Base-by-base conservation (phyloP, 192 early-diverging fungal species). In the Backusella macrospora region DNA sequence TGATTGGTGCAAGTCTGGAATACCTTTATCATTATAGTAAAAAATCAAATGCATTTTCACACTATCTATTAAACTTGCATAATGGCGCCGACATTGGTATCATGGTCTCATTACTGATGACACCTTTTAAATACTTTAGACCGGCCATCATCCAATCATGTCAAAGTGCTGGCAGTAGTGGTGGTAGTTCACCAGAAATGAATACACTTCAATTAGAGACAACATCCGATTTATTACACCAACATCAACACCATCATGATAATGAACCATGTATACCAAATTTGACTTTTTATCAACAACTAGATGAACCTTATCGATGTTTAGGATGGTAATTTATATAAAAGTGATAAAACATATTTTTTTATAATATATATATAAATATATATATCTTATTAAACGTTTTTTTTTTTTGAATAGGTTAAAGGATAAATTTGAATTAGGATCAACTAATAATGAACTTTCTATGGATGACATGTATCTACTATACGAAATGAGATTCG, bases 11-110 rank as follows among this genome's bases (percentile, higher is more conserved):
- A 1, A 82, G 80, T 70, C 77, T 93, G 70, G 93, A 95, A 70
- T 93, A 87, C 71, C 77, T 92, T 4, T 93, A 92, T 70, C 82
- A 89, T 72, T 92, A 83, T 73, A 83, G 90, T 23, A 78, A 80
- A 49, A 73, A 86, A 39, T 83, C 83, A 40, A 82, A 78, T 7
- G 77, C 83, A 6, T 81, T 84, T 1, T 70, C 80, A 18, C 77
- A 80, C 4, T 82, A 84, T 39, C 75, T 89, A 21, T 71, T 81
- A 15, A 75, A 77, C 65, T 67, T 66, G 26, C 78, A 81, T 52
- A 76, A 85, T 23, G 86, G 84, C 48, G 84, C 86, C 46, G 82
- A 86, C 72, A 76, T 88, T n/a, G 81, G 81, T 13, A 67, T 80
- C 16, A 69, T 88, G 43, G 81, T 84, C 4, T 77, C 80, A 15